Evolutionary conservation across 192 early-diverging fungal genomes (phyloP).

Genomic region (Linnemannia elongata): DNA sequence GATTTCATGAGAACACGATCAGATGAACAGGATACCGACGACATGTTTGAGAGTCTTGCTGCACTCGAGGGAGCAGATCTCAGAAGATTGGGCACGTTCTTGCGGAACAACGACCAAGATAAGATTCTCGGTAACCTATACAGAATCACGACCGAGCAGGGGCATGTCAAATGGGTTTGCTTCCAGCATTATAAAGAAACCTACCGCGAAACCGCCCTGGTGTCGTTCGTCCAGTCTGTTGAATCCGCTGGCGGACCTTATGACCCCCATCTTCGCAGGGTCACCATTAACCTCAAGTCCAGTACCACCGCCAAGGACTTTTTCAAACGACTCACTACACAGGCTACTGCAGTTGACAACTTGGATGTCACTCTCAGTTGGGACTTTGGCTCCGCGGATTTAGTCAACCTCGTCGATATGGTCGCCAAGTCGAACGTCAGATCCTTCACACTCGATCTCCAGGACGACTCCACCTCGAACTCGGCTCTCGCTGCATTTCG

Average conservation of each 20-base stretch:
- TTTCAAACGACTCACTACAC: background rate
- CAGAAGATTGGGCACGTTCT: background rate
- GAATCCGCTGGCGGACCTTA: background rate
- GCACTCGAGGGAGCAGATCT: background rate
- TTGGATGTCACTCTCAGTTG: conserved; percentile 4
- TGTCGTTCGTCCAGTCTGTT: background rate
- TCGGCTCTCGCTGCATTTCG: background rate
- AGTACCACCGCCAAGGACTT: background rate
- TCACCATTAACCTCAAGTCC: background rate
- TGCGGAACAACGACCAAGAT: conserved; percentile 1
- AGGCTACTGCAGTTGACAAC: background rate
- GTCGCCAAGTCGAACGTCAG: conserved; percentile 8
- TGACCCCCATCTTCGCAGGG: background rate
- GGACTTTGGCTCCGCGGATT: conserved; percentile 3
- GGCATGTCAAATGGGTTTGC: conserved; percentile 24
- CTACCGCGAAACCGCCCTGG: background rate
- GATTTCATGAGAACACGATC: background rate
- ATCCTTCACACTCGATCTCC: background rate
- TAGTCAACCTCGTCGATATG: background rate
- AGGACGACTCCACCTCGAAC: background rate
- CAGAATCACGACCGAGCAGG: background rate
- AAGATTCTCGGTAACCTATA: background rate
- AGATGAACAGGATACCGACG: background rate
- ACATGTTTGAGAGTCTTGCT: background rate
- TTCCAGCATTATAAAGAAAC: background rate